Evolutionary conservation across 108 stramenopile genomes (phyloP).

Genomic region (Cyclotella cryptica): DNA sequence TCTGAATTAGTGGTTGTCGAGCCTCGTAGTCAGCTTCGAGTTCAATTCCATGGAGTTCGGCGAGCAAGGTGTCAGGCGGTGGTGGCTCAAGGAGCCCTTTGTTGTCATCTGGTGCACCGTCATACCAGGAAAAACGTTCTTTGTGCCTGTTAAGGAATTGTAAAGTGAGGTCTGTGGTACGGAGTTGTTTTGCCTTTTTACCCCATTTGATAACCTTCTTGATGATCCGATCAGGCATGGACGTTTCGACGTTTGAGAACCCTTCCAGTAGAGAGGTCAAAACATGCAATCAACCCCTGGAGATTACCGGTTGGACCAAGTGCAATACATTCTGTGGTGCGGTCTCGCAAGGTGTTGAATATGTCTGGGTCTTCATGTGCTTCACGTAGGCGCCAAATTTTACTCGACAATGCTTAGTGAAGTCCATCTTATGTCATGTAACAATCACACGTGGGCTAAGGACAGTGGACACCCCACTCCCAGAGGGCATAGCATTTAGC

Average conservation of each 20-base stretch:
- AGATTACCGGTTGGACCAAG: no score
- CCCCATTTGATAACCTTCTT: no score
- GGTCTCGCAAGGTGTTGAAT: conserved; percentile 7
- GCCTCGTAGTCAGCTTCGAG: background rate
- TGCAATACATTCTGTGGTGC: conserved; percentile 2
- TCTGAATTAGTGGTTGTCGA: background rate
- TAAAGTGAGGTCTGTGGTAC: background rate
- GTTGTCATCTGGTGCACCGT: background rate
- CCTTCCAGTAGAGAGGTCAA: no score
- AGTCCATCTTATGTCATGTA: background rate
- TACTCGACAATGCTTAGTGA: conserved; percentile 1
- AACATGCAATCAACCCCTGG: no score
- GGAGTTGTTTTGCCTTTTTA: no score
- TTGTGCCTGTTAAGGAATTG: conserved; percentile 21
- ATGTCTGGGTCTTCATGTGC: background rate
- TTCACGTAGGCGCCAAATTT: no score
- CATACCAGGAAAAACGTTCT: background rate
- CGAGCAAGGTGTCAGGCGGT: background rate
- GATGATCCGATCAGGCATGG: no score
- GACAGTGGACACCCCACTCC: conserved; percentile 18
- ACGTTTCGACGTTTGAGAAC: no score
- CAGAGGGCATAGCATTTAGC: conserved; percentile 37
- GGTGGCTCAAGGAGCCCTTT: background rate
- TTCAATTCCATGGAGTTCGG: background rate
- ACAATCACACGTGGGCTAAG: no score